Evolutionary conservation across 2,329 filamentous ascomycete species (phyloP).

Genomic region (Orbilia quercus): DNA sequence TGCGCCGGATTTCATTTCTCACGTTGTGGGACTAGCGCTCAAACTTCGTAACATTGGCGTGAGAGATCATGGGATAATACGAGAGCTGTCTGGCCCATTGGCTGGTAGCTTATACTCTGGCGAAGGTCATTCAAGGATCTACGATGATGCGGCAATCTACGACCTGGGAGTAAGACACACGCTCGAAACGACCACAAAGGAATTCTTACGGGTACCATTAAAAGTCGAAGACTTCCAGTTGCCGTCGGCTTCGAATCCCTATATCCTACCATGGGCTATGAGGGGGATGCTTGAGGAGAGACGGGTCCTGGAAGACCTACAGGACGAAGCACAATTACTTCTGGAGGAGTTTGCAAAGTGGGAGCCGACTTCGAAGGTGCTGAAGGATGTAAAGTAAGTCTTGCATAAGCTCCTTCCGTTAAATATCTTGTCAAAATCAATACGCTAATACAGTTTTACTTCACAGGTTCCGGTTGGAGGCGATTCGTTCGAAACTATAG

Average conservation of each 20-base stretch:
- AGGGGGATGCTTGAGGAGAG: constrained; percentile 91
- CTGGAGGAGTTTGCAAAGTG: constrained; percentile 92
- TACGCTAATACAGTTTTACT: background rate
- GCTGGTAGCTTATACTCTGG: constrained; percentile 91
- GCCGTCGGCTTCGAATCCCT: constrained; percentile 59
- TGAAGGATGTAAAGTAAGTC: constrained; percentile 88
- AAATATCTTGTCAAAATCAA: background rate
- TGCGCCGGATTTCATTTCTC: constrained; percentile 90
- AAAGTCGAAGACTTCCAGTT: constrained; percentile 58
- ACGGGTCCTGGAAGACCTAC: constrained; percentile 83
- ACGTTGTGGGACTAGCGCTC: constrained; percentile 90
- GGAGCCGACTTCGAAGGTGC: constrained; percentile 87
- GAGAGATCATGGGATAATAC: constrained; percentile 90
- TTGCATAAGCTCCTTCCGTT: background rate
- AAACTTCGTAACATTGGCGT: constrained; percentile 94
- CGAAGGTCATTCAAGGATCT: constrained; percentile 91
- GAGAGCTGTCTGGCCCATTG: constrained; percentile 86
- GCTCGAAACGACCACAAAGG: constrained; percentile 73
- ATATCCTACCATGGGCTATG: constrained; percentile 91
- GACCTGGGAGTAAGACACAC: constrained; percentile 78
- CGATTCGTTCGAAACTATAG: constrained; percentile 52
- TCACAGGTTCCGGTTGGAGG: constrained; percentile 48
- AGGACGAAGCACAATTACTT: constrained; percentile 79
- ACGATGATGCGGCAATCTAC: constrained; percentile 89
- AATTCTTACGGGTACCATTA: constrained; percentile 57